Conservation (phyloP, 2,329 filamentous ascomycete genomes). For the Diaporthe ampelina region DNA sequence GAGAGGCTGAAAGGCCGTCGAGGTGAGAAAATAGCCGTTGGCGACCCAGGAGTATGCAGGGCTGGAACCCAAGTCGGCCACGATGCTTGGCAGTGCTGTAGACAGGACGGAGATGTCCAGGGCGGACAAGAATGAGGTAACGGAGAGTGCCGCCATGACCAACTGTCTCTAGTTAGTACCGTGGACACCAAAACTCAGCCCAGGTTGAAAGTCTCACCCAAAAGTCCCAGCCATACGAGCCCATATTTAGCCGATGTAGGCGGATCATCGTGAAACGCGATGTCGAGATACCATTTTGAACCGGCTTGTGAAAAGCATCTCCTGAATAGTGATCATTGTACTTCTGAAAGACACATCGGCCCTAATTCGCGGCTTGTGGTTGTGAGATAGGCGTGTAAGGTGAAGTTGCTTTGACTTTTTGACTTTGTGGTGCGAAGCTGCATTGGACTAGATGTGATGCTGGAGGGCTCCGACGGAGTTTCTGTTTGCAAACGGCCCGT, state of each 20-base stretch:
- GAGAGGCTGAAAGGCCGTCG: constrained; percentile 53
- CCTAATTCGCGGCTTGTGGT: not conserved
- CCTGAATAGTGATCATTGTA: not conserved
- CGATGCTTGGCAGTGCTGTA: constrained; percentile 45
- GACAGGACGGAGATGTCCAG: constrained; percentile 45
- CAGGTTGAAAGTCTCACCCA: not conserved
- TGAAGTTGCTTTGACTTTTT: not conserved
- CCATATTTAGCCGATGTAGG: not conserved
- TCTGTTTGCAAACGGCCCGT: not conserved
- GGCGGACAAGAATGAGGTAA: constrained; percentile 42
- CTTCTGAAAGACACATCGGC: not conserved
- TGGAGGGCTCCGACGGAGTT: not conserved
- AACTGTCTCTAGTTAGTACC: not conserved
- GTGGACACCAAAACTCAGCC: no score
- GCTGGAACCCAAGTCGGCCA: constrained; percentile 34
- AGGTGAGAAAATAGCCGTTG: constrained; percentile 45
- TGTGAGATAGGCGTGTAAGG: not conserved
- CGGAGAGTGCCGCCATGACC: constrained; percentile 40
- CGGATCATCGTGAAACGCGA: not conserved
- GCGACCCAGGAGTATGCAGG: constrained; percentile 45
- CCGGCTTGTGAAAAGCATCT: not conserved
- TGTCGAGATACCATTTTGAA: not conserved
- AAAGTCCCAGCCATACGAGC: not conserved
- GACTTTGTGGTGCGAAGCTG: not conserved
- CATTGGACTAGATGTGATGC: not conserved